Percentiles rank a stretch among this genome's conserved stretches.
Evolutionary conservation across 1,284 basidiomycete genomes (phyloP).

Genomic region (Apiotrichum gracile): DNA sequence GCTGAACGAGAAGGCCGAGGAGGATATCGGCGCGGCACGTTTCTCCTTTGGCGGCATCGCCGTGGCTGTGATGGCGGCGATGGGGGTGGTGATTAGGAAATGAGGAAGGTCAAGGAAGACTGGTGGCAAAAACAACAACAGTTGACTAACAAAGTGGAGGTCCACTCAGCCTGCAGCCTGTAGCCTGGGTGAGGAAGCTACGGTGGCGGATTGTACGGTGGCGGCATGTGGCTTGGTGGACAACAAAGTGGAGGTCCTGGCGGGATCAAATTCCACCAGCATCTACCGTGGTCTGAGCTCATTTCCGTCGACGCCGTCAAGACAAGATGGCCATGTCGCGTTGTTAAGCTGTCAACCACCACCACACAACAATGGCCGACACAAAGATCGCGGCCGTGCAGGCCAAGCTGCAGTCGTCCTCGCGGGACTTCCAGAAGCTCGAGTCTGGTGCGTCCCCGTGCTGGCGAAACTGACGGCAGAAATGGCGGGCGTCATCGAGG

Average conservation of each 20-base stretch:
- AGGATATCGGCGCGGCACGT: slow-evolving; percentile 21
- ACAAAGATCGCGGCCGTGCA: slow-evolving; percentile 30
- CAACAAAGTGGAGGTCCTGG: slow-evolving; percentile 6
- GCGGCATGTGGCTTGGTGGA: not conserved
- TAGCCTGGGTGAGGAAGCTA: too few species aligned
- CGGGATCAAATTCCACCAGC: slow-evolving; percentile 3
- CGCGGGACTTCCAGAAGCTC: slow-evolving; percentile 70
- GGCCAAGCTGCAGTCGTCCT: slow-evolving; percentile 56
- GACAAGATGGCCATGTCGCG: not conserved
- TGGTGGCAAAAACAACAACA: not conserved
- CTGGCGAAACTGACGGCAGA: slow-evolving; percentile 47
- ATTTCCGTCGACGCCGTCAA: not conserved
- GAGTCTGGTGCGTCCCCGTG: slow-evolving; percentile 52
- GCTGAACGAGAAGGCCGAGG: slow-evolving; percentile 27
- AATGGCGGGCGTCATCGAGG: slow-evolving; percentile 65
- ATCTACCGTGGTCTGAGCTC: not conserved
- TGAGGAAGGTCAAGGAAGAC: not conserved
- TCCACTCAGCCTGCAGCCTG: too few species aligned
- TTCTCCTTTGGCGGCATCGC: slow-evolving; percentile 8
- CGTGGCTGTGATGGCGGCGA: not conserved
- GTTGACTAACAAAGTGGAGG: not conserved
- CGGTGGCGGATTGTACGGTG: not conserved
- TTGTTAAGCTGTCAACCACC: not conserved
- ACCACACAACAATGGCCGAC: slow-evolving; percentile 21
- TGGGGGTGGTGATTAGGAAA: not conserved